Evolutionary conservation across 352 stramenopile genomes (phyloP), one percentile per base, ranked within the genome.

Genomic region (Phytophthora macrochlamydospora): DNA sequence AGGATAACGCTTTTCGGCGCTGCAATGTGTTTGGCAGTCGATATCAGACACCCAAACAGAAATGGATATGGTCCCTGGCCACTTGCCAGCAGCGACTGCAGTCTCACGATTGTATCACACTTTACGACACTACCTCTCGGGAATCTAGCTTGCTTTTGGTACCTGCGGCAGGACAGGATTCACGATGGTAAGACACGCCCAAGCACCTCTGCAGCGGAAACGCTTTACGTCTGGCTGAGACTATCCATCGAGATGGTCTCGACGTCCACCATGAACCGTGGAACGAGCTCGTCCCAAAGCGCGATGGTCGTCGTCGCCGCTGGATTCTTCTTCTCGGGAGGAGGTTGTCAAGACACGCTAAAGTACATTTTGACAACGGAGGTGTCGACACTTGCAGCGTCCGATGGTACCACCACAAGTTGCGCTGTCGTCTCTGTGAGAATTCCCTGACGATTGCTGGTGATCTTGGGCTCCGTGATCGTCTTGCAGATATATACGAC

Each of bases 361-460:
- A 67, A 62, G 37, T 62, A 62, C 7, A 50, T 13, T 35, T 62
- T 62, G 51, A 67, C 38, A 5, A 62, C 29, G 4, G 60, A 51
- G 24, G 40, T 35, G 3, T 32, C 52, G n/a, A 24, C 29, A 32
- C 2, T 9, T 7, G 14, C 48, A 14, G 18, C 18, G 11, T 51
- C 13, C 38, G 51, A 24, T 24, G 18, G 18, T 24, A 24, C 38
- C 14, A 67, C 13, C 2, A 61, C 9, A 4, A 56, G 2, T 2
- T 53, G 30, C 51, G 42, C 44, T 1, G 32, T 67, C 9, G 37
- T 49, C 24, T 28, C 44, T 7, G 53, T 18, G 13, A 5, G 29
- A 1, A 24, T 8, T 3, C 44, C 60, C 7, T 4, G 35, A 6
- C 9, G 12, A 2, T 38, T 24, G 8, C 30, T 12, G 31, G 28